Evolutionary conservation across 2,329 filamentous ascomycete genomes (phyloP).

Genomic region (Dothideomycetes sp.): DNA sequence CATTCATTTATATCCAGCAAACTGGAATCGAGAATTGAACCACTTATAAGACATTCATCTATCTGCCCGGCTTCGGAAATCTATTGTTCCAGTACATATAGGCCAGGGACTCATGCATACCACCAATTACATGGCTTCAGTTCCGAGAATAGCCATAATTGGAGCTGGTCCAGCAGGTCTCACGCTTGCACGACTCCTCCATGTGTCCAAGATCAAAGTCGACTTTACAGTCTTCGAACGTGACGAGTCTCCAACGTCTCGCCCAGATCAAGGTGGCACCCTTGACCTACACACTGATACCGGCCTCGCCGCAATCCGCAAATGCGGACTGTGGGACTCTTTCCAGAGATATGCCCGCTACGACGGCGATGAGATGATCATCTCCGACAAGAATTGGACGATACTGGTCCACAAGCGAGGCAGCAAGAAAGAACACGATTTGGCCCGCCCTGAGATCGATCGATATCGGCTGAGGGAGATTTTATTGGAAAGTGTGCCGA

Average conservation of each 20-base stretch:
- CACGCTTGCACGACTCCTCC: slow-evolving; percentile 25
- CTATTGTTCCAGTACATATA: too few species aligned
- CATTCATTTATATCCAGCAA: too few species aligned
- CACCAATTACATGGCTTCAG: too few species aligned
- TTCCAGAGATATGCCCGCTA: slow-evolving; percentile 26
- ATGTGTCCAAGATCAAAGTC: slow-evolving; percentile 11
- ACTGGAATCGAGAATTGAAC: too few species aligned
- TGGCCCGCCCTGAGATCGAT: slow-evolving; percentile 26
- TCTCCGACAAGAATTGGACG: slow-evolving; percentile 28
- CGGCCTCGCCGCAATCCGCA: slow-evolving; percentile 22
- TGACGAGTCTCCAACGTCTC: slow-evolving; percentile 17
- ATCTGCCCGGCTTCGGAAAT: too few species aligned
- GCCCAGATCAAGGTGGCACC: slow-evolving; percentile 25
- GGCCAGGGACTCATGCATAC: too few species aligned
- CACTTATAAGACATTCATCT: too few species aligned
- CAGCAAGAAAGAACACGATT: slow-evolving; percentile 20
- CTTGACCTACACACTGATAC: slow-evolving; percentile 24
- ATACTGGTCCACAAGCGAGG: slow-evolving; percentile 15
- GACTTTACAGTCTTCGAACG: slow-evolving; percentile 21
- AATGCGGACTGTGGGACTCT: slow-evolving; percentile 21
- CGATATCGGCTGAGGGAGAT: slow-evolving; percentile 22
- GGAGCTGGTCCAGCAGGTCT: slow-evolving; percentile 26
- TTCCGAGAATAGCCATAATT: slow-evolving; percentile 26
- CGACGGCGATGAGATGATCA: slow-evolving; percentile 30
- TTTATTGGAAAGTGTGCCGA: slow-evolving; percentile 19